These are phyloP conservation scores for Strigomonas culicis DNA, from an alignment of 208 protist species.

Conservation along the genomic window DNA sequence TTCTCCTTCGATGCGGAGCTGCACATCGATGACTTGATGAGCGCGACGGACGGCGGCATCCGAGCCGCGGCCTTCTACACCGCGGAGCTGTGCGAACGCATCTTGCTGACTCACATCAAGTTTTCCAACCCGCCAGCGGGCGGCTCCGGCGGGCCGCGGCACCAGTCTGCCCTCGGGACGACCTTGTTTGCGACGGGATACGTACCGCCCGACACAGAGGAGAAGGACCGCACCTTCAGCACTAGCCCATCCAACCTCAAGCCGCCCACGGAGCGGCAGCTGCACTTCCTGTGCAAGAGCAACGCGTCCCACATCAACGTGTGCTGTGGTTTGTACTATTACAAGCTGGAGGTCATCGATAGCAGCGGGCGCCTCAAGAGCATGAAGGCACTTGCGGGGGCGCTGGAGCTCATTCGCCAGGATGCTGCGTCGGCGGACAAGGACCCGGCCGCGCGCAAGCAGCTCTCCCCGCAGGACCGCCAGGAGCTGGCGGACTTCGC, in stretches of 20 bases:
- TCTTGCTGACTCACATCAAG: no score
- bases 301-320: slow-evolving; percentile 55
- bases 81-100: no score
- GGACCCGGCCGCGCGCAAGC: no score
- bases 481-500: slow-evolving; percentile 41
- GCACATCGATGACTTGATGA: not conserved
- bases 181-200: no score
- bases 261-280: not conserved
- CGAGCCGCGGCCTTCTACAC: not conserved
- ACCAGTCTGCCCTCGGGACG: no score
- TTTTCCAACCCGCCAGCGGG: no score
- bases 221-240: no score
- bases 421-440: slow-evolving; percentile 4
- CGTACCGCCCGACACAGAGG: no score
- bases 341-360: slow-evolving; percentile 62
- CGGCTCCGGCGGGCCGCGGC: no score
- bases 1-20: not conserved
- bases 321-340: slow-evolving; percentile 67
- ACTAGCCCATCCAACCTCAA: no score
- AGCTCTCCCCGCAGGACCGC: slow-evolving; percentile 26
- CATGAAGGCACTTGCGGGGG: slow-evolving; percentile 16
- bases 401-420: slow-evolving; percentile 19
- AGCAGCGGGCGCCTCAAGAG: slow-evolving; percentile 14
- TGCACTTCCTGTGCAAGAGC: not conserved
- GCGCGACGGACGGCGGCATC: not conserved